Percentiles rank a stretch among this genome's conserved stretches.
Evolutionary conservation across 2,329 filamentous ascomycete species (phyloP).

Genomic region (Ceratocystis variospora): DNA sequence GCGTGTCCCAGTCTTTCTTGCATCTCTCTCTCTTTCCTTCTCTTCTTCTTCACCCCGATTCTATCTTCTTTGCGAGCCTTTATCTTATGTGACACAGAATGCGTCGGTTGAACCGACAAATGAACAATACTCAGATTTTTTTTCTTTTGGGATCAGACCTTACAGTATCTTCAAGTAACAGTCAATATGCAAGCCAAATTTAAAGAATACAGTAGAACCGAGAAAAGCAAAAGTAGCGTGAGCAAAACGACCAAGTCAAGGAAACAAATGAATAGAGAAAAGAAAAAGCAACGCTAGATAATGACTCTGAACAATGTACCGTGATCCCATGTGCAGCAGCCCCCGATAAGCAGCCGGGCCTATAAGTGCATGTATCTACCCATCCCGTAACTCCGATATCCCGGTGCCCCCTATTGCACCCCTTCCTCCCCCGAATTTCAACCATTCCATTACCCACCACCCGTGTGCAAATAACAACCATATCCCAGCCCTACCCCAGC

Average conservation of each 20-base stretch:
- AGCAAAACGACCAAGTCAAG: not conserved
- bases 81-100: not conserved
- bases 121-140: not conserved
- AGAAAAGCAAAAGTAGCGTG: too few relatives aligned
- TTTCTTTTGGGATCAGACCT: not conserved
- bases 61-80: not conserved
- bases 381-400: not conserved
- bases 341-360: not conserved
- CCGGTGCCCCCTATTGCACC: not conserved
- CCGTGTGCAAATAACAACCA: not conserved
- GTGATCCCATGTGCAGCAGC: not conserved
- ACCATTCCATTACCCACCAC: not conserved
- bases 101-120: not conserved
- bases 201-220: not conserved
- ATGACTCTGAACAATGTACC: not conserved
- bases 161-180: not conserved
- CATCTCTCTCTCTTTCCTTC: not conserved
- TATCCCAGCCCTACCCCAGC: constrained; percentile 27
- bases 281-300: not conserved
- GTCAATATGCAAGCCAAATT: not conserved
- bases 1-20: not conserved
- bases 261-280: not conserved
- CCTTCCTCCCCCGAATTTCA: not conserved
- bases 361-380: too few relatives aligned
- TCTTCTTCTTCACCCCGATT: constrained; percentile 2